phyloP scores from a whole-genome alignment of 805 yeast species.

The Pichia scutulata region DNA sequence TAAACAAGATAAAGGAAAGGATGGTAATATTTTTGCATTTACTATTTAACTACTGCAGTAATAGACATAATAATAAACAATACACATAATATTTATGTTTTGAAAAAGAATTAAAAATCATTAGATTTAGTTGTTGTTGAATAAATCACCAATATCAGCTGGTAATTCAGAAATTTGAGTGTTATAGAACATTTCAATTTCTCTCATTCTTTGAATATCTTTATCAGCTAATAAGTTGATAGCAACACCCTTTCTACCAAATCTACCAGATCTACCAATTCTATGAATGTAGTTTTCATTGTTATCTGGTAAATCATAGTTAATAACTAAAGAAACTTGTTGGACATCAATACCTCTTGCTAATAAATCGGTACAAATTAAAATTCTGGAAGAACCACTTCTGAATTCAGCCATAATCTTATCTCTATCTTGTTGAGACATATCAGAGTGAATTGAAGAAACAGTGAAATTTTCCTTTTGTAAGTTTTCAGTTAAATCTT shows the following conservation, averaged over 20 bases:
- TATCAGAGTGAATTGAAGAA: conserved; percentile 93
- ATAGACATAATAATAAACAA: neutral
- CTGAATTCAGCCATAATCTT: conserved; percentile 93
- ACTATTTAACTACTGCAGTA: neutral
- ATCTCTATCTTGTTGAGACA: conserved; percentile 93
- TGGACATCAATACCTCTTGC: conserved; percentile 99
- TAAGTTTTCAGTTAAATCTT: conserved; percentile 78
- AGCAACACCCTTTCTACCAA: conserved; percentile 98
- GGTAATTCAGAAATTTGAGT: conserved; percentile 76
- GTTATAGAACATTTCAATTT: conserved; percentile 64
- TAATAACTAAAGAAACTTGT: conserved; percentile 92
- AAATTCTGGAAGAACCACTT: conserved; percentile 83
- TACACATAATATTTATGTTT: neutral
- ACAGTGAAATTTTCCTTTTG: conserved; percentile 81
- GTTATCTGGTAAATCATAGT: conserved; percentile 89
- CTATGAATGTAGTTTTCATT: conserved; percentile 95
- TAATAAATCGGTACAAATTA: conserved; percentile 94
- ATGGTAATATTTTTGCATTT: neutral
- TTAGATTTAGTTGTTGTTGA: conserved; percentile 13
- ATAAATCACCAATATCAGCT: conserved; percentile 52
- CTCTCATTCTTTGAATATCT: conserved; percentile 69
- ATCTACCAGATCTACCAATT: conserved; percentile 97
- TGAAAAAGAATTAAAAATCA: neutral
- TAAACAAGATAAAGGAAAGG: no score
- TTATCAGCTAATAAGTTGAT: conserved; percentile 83